Evolutionary conservation across 73 alveolate species (phyloP).

Genomic region (Tetrahymena borealis): DNA sequence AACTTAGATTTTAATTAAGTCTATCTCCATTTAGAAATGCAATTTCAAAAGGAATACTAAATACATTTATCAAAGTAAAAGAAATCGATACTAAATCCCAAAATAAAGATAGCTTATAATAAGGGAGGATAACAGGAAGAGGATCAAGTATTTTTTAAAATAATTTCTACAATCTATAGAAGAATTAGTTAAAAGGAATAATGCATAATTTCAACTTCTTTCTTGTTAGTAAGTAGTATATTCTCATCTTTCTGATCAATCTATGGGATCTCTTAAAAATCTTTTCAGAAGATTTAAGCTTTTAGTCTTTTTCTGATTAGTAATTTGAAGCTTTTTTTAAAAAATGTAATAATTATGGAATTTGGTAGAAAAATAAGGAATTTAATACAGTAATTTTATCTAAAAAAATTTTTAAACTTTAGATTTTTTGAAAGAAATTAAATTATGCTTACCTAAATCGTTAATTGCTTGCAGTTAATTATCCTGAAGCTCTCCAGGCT

Average conservation of each 20-base stretch:
- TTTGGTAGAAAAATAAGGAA: too few relatives aligned
- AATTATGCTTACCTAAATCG: neutral
- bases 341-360: neutral
- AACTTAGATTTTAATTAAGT: neutral
- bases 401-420: too few relatives aligned
- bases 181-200: neutral
- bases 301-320: neutral
- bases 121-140: neutral
- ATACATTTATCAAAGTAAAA: neutral
- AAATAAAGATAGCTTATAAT: neutral
- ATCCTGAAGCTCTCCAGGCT: neutral
- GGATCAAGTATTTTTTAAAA: neutral
- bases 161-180: neutral
- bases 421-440: too few relatives aligned
- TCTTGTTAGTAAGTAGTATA: neutral
- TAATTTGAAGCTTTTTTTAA: neutral
- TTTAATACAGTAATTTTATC: too few relatives aligned
- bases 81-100: neutral
- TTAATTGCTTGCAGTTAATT: neutral
- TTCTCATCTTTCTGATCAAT: neutral
- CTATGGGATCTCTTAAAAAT: neutral
- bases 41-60: neutral
- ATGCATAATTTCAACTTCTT: neutral
- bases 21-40: neutral
- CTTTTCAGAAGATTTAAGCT: neutral